A percentile compares a stretch with the other conserved stretches of the same genome.
Conservation (phyloP, 2,329 filamentous ascomycete genomes). For the Scedosporium minutisporum region DNA sequence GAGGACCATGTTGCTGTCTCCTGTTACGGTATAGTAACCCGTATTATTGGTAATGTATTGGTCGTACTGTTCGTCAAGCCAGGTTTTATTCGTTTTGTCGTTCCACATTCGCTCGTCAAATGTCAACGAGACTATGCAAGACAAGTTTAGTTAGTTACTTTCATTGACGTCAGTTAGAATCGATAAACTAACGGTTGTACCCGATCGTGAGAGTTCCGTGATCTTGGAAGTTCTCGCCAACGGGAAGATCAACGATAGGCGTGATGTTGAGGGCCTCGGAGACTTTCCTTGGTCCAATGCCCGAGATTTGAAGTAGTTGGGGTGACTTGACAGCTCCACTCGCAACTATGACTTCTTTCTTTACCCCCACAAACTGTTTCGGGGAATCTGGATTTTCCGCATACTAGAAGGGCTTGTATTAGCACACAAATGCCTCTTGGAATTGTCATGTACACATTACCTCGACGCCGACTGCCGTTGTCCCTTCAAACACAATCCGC, state of each 20-base stretch:
- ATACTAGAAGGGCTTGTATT: not conserved
- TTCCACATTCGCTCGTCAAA: not conserved
- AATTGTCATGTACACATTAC: not conserved
- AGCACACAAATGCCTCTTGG: too few species aligned
- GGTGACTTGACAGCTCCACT: slow-evolving; percentile 41
- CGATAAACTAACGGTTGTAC: not conserved
- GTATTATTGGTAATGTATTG: slow-evolving; percentile 13
- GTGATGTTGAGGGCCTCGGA: slow-evolving; percentile 33
- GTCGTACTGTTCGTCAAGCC: not conserved
- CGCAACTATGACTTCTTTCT: slow-evolving; percentile 37
- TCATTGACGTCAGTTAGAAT: too few species aligned
- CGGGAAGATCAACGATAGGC: slow-evolving; percentile 37
- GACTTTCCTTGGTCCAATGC: slow-evolving; percentile 32
- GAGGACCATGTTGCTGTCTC: slow-evolving; percentile 10
- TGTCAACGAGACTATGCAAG: not conserved
- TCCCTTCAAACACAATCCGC: slow-evolving; percentile 14
- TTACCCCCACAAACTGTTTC: not conserved
- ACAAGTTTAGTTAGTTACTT: not conserved
- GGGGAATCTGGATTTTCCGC: slow-evolving; percentile 10
- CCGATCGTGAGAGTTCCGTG: slow-evolving; percentile 17
- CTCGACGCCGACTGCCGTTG: slow-evolving; percentile 16
- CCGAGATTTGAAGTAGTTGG: slow-evolving; percentile 40
- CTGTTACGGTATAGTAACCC: slow-evolving; percentile 6
- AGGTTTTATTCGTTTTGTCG: not conserved
- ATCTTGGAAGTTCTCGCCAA: slow-evolving; percentile 53